phyloP scores from a whole-genome alignment of 306 rosid species.

The Pachyrhizus erosus region DNA sequence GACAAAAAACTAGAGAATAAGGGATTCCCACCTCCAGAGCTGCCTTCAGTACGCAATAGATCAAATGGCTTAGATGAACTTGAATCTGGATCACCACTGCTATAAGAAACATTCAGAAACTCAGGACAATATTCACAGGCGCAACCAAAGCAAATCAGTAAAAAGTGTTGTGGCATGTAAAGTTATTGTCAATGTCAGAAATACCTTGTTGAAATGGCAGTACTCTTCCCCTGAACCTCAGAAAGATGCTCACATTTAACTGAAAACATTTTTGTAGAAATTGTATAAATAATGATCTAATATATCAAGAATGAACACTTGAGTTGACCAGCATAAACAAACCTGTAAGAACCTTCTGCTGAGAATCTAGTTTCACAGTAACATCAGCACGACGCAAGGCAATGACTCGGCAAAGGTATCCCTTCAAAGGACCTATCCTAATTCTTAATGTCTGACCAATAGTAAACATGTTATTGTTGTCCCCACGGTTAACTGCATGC shows the following conservation, averaged over 20 bases:
- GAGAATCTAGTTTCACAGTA: slow-evolving; percentile 97
- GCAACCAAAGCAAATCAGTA: slow-evolving; percentile 25
- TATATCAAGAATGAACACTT: not conserved
- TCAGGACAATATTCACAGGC: slow-evolving; percentile 25
- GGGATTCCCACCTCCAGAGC: slow-evolving; percentile 70
- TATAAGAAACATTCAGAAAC: slow-evolving; percentile 40
- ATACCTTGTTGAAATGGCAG: slow-evolving; percentile 64
- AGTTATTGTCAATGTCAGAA: slow-evolving; percentile 15
- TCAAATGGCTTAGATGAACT: slow-evolving; percentile 74
- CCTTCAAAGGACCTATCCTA: slow-evolving; percentile 96
- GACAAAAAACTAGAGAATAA: slow-evolving; percentile 23
- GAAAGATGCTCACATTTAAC: slow-evolving; percentile 92
- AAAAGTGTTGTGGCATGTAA: not conserved
- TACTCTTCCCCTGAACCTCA: slow-evolving; percentile 80
- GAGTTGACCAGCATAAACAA: slow-evolving; percentile 34
- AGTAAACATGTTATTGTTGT: slow-evolving; percentile 65
- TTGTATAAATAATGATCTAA: not conserved
- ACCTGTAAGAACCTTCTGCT: slow-evolving; percentile 98
- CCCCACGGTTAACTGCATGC: slow-evolving; percentile 76
- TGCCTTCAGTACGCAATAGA: slow-evolving; percentile 70
- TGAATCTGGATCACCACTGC: slow-evolving; percentile 67
- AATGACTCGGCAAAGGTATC: slow-evolving; percentile 91
- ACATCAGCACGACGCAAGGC: slow-evolving; percentile 87
- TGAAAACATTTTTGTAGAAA: slow-evolving; percentile 37
- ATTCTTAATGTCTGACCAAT: slow-evolving; percentile 98